A percentile compares a stretch with the other conserved stretches of the same genome.
phyloP scores from a whole-genome alignment of 768 basidiomycete species.

The Suillus lakei region DNA sequence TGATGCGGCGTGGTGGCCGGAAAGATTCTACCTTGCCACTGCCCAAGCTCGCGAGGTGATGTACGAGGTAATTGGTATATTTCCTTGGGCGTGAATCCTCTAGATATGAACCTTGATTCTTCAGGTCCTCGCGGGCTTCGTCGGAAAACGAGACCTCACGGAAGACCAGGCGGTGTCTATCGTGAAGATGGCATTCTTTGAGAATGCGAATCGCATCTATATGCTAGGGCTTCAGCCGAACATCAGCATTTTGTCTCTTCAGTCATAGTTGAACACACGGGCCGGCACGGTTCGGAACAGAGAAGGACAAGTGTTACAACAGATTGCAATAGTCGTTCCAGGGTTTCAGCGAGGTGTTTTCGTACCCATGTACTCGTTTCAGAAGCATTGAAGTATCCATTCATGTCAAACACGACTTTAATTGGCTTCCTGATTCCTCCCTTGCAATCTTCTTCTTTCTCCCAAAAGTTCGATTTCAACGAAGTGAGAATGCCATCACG shows the following conservation, averaged over 20 bases:
- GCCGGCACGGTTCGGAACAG: neutral
- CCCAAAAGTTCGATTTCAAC: conserved; percentile 51
- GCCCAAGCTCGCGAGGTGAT: conserved; percentile 67
- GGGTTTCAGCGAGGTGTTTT: neutral
- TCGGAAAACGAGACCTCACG: conserved; percentile 53
- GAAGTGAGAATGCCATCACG: conserved; percentile 52
- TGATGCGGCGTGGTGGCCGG: conserved; percentile 79
- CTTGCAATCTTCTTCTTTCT: conserved; percentile 52
- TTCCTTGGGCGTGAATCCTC: neutral
- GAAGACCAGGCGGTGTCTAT: conserved; percentile 59
- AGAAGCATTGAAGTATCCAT: neutral
- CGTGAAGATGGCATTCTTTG: conserved; percentile 62
- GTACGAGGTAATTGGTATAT: conserved; percentile 49
- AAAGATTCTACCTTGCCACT: conserved; percentile 71
- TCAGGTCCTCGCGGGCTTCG: conserved; percentile 61
- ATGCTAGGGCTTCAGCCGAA: conserved; percentile 51
- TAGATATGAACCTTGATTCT: neutral
- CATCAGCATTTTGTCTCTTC: conserved; percentile 10
- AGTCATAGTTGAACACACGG: neutral
- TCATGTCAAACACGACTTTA: conserved; percentile 53
- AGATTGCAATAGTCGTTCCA: neutral
- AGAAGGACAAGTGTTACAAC: neutral
- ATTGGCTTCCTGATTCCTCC: conserved; percentile 43
- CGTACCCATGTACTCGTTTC: neutral
- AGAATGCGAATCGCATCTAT: conserved; percentile 71